These are phyloP conservation scores for Neurospora sp. DNA, from an alignment of 495 filamentous ascomycete species.

Conservation along the genomic window DNA sequence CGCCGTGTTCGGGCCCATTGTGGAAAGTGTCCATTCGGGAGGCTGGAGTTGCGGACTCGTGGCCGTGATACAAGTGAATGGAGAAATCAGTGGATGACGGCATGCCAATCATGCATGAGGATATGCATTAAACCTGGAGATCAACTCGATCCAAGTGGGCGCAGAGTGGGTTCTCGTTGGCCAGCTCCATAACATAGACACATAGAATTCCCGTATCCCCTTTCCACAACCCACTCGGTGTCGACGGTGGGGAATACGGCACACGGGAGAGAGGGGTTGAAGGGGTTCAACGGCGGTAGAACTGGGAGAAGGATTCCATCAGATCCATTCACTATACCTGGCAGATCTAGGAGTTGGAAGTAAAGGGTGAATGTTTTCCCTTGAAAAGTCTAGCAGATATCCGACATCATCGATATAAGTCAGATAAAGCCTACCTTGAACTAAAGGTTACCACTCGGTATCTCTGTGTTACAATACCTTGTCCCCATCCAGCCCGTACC, in stretches of 20 bases:
- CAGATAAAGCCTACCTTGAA: background rate
- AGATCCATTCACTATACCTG: background rate
- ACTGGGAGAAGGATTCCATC: background rate
- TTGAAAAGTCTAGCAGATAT: background rate
- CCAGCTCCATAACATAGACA: background rate
- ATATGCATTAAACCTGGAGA: background rate
- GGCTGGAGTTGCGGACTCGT: background rate
- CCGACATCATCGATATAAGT: background rate
- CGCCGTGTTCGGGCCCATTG: background rate
- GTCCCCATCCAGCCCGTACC: background rate
- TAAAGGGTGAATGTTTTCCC: background rate
- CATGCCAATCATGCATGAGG: background rate
- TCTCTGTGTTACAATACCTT: background rate
- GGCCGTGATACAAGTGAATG: background rate
- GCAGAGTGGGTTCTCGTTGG: background rate
- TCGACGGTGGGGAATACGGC: background rate
- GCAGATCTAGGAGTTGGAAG: background rate
- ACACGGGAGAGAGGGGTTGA: background rate
- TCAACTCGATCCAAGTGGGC: background rate
- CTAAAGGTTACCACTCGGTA: background rate
- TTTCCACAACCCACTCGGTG: background rate
- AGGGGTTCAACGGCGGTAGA: background rate
- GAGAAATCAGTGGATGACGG: background rate
- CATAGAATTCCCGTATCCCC: background rate
- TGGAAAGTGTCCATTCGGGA: background rate